Conservation (phyloP, 2,329 filamentous ascomycete species). For the Sordariomycetes sp. region DNA sequence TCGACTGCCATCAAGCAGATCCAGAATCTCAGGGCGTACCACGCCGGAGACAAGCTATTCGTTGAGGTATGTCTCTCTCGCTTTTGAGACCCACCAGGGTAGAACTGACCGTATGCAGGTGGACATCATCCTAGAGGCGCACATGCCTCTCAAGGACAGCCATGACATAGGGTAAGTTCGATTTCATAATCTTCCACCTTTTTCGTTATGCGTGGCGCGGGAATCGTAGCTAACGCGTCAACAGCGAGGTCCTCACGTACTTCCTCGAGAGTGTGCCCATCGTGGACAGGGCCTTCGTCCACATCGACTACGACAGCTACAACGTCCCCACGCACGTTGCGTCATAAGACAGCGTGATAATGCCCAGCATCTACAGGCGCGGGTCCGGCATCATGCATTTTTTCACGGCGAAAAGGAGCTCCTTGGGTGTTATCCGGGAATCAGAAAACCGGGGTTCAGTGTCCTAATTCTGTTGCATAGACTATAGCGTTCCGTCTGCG, state of each 20-base stretch:
- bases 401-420: neutral
- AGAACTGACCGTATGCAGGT: conserved; percentile 31
- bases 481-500: neutral
- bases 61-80: conserved; percentile 35
- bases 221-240: neutral
- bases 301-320: conserved; percentile 53
- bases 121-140: conserved; percentile 72
- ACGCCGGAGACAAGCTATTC: conserved; percentile 75
- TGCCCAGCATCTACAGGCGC: neutral
- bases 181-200: too few species aligned
- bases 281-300: conserved; percentile 63
- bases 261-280: conserved; percentile 76
- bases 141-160: conserved; percentile 64
- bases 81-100: neutral
- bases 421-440: neutral
- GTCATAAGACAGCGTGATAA: neutral
- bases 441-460: neutral
- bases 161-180: conserved; percentile 57
- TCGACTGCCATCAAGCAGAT: conserved; percentile 80
- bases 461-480: neutral
- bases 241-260: conserved; percentile 62
- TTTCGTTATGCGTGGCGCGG: neutral
- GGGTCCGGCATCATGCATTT: neutral
- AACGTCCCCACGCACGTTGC: conserved; percentile 50
- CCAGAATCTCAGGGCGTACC: conserved; percentile 75